phyloP scores from a whole-genome alignment of 495 filamentous ascomycete genomes.

The Massariosphaeria phaeospora region DNA sequence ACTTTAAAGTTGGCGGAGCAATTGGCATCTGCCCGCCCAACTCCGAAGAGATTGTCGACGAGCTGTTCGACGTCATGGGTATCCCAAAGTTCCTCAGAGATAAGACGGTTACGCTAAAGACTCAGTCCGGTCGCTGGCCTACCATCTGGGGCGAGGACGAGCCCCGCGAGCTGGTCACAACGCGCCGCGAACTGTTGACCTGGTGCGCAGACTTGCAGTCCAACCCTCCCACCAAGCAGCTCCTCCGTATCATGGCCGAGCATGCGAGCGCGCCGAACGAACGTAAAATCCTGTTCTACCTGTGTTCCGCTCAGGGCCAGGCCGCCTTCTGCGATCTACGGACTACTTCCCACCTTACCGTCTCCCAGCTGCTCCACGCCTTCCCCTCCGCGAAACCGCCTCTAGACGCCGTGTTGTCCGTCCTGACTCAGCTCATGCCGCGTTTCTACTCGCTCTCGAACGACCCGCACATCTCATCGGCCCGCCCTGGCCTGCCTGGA shows the following conservation, averaged over 20 bases:
- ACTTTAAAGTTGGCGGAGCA: constrained; percentile 95
- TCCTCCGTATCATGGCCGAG: constrained; percentile 83
- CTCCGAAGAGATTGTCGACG: constrained; percentile 68
- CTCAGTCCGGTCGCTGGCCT: constrained; percentile 81
- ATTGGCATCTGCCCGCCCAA: constrained; percentile 92
- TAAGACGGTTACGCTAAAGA: constrained; percentile 71
- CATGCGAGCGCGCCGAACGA: constrained; percentile 73
- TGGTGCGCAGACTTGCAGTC: constrained; percentile 96
- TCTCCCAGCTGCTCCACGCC: constrained; percentile 80
- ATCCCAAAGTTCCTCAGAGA: constrained; percentile 74
- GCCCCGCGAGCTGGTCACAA: constrained; percentile 76
- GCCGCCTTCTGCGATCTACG: constrained; percentile 91
- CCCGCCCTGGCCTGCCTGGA: constrained; percentile 56
- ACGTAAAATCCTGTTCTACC: constrained; percentile 78
- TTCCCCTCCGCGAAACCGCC: constrained; percentile 90
- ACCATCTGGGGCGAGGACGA: constrained; percentile 97
- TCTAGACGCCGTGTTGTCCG: constrained; percentile 71
- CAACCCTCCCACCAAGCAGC: constrained; percentile 79
- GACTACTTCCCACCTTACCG: constrained; percentile 76
- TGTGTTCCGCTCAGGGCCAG: constrained; percentile 87
- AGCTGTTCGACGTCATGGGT: constrained; percentile 72
- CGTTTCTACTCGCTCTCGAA: constrained; percentile 97
- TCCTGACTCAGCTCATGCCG: constrained; percentile 84
- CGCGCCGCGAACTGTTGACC: constrained; percentile 80
- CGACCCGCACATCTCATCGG: constrained; percentile 80